These are phyloP conservation scores for Cladorrhinum sp. DNA, from an alignment of 2,329 filamentous ascomycete species.

Conservation along the genomic window DNA sequence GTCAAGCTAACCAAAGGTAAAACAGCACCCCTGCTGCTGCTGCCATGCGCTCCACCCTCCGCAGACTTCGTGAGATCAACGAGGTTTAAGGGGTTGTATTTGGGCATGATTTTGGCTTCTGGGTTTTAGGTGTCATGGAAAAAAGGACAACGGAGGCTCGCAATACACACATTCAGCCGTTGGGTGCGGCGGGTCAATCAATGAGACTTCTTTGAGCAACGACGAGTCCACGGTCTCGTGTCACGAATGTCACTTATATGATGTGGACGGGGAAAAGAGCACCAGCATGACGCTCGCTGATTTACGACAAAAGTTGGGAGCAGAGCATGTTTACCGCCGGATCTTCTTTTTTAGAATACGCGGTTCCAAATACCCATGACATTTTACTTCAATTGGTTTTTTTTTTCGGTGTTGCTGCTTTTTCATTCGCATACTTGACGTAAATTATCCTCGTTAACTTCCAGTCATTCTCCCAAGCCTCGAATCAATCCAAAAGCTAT, in stretches of 20 bases:
- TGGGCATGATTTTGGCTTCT: slow-evolving; percentile 28
- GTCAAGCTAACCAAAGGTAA: slow-evolving; percentile 6
- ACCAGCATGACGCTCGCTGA: slow-evolving; percentile 13
- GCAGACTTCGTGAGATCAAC: slow-evolving; percentile 94
- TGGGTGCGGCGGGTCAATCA: slow-evolving; percentile 29
- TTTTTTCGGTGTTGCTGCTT: neutral
- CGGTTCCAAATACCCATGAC: slow-evolving; percentile 6
- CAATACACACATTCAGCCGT: slow-evolving; percentile 28
- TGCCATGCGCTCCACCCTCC: slow-evolving; percentile 92
- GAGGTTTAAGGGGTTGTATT: slow-evolving; percentile 68
- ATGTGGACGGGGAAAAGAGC: slow-evolving; percentile 15
- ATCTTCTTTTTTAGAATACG: slow-evolving; percentile 14
- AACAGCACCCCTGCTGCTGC: slow-evolving; percentile 84
- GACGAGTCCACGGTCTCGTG: slow-evolving; percentile 18
- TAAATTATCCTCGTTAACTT: too few species aligned
- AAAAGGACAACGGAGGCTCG: slow-evolving; percentile 31
- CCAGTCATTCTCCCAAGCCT: too few species aligned
- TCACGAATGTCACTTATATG: slow-evolving; percentile 20
- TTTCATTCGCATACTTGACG: too few species aligned
- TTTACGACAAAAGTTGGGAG: slow-evolving; percentile 17
- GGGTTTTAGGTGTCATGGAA: slow-evolving; percentile 31
- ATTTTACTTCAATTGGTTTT: neutral
- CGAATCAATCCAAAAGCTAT: too few species aligned
- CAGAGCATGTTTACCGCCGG: slow-evolving; percentile 15
- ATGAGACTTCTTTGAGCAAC: slow-evolving; percentile 30